Percentiles rank a stretch among this genome's conserved stretches.
Evolutionary conservation across 2,329 filamentous ascomycete genomes (phyloP).

Genomic region (Calonectria leucothoes): DNA sequence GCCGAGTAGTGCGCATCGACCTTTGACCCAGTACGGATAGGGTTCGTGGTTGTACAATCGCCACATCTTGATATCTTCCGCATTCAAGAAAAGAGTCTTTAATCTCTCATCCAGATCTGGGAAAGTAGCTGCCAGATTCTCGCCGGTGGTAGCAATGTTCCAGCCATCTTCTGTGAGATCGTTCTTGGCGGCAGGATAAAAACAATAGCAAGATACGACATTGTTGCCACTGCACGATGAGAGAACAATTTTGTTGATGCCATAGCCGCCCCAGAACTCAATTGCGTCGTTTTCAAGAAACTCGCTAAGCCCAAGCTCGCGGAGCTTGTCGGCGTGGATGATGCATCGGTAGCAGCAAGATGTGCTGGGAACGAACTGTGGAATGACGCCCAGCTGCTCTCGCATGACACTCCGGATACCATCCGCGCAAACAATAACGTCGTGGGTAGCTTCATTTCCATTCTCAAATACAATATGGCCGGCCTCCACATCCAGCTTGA

Average conservation of each 20-base stretch:
- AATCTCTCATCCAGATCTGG: conserved; percentile 67
- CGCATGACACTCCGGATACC: conserved; percentile 71
- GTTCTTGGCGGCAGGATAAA: conserved; percentile 69
- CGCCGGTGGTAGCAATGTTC: conserved; percentile 61
- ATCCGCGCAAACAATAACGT: conserved; percentile 70
- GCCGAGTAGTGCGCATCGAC: conserved; percentile 64
- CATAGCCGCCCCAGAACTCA: conserved; percentile 75
- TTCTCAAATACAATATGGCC: conserved; percentile 64
- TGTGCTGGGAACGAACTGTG: conserved; percentile 63
- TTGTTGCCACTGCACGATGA: conserved; percentile 72
- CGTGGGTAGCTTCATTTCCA: conserved; percentile 58
- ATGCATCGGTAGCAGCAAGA: conserved; percentile 71
- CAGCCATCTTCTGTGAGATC: conserved; percentile 68
- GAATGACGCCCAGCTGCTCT: conserved; percentile 64
- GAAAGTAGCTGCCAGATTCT: conserved; percentile 67
- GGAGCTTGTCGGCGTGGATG: conserved; percentile 64
- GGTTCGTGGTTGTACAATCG: conserved; percentile 58
- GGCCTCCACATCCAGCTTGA: conserved; percentile 60
- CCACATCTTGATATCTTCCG: conserved; percentile 72
- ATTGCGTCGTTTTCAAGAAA: conserved; percentile 67
- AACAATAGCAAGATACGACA: conserved; percentile 74
- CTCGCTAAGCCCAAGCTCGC: conserved; percentile 65
- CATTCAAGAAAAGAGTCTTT: conserved; percentile 63
- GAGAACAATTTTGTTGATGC: conserved; percentile 72
- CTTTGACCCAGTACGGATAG: conserved; percentile 63